Evolutionary conservation across 257 asterid genomes (phyloP).

Genomic region (Nicotiana undulata): DNA sequence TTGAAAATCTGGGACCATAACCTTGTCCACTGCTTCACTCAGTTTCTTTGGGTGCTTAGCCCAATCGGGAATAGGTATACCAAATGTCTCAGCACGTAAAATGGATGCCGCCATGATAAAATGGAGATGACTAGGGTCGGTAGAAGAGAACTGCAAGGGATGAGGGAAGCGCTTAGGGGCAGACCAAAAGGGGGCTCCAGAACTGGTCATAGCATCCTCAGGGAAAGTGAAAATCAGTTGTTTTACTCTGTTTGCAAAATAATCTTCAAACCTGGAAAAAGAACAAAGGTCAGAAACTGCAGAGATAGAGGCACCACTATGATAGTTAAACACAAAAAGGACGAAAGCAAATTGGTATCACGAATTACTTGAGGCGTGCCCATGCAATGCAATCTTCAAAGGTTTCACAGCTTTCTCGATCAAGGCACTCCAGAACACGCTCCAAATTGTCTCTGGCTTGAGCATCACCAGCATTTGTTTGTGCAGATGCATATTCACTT

Average conservation of each 20-base stretch:
- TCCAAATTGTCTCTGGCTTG: conserved; percentile 90
- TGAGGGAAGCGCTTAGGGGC: conserved; percentile 90
- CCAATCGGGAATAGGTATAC: conserved; percentile 82
- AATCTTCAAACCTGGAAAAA: conserved; percentile 73
- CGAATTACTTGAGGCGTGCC: conserved; percentile 72
- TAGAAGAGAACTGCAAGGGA: conserved; percentile 55
- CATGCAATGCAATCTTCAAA: conserved; percentile 78
- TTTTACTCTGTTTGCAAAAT: conserved; percentile 69
- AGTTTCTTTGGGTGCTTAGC: conserved; percentile 60
- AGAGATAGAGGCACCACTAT: neutral
- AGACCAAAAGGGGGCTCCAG: conserved; percentile 92
- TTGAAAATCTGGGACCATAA: conserved; percentile 61
- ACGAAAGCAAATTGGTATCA: neutral
- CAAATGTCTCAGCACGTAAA: conserved; percentile 77
- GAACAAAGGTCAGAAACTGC: conserved; percentile 9
- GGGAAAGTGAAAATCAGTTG: conserved; percentile 84
- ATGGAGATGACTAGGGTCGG: conserved; percentile 83
- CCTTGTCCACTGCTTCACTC: conserved; percentile 55
- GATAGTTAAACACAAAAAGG: neutral
- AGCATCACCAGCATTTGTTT: conserved; percentile 87
- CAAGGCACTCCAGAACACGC: conserved; percentile 74
- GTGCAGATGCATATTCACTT: conserved; percentile 54
- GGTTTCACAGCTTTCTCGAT: conserved; percentile 62
- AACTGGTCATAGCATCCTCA: conserved; percentile 83
- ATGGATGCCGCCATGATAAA: conserved; percentile 71